A percentile compares a stretch with the other conserved stretches of the same genome.
Conservation (phyloP, 2,329 filamentous ascomycete species). For the Fusarium citri region DNA sequence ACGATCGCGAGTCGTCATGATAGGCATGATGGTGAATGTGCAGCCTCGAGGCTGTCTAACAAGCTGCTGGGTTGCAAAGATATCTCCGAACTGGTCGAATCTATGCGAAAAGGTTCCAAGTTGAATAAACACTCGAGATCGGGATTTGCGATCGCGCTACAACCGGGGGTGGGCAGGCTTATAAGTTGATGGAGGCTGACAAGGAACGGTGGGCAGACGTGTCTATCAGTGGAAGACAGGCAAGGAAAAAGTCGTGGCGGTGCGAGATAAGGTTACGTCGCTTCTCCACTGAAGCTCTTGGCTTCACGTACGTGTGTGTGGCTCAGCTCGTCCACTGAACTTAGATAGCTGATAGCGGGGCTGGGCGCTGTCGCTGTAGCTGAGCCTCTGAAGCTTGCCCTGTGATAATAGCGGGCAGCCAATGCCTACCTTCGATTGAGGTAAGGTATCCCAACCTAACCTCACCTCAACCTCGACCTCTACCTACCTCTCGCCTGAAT, state of each 20-base stretch:
- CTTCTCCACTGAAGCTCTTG: constrained; percentile 40
- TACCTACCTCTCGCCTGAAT: constrained; percentile 8
- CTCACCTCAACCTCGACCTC: not conserved
- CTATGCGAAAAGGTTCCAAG: not conserved
- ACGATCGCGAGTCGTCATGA: constrained; percentile 52
- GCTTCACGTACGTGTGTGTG: constrained; percentile 39
- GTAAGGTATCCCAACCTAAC: constrained; percentile 16
- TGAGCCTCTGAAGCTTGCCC: constrained; percentile 30
- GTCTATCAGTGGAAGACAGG: constrained; percentile 33
- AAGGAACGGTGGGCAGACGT: constrained; percentile 36
- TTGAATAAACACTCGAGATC: constrained; percentile 1
- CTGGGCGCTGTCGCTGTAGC: constrained; percentile 24
- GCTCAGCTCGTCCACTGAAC: constrained; percentile 34
- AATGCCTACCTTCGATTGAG: constrained; percentile 5
- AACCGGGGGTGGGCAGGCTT: constrained; percentile 33
- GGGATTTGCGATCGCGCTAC: constrained; percentile 20
- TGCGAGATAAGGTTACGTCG: constrained; percentile 46
- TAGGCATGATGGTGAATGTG: constrained; percentile 47
- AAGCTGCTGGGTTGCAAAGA: not conserved
- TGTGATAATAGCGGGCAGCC: constrained; percentile 3
- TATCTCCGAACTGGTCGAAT: not conserved
- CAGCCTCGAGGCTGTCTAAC: constrained; percentile 48
- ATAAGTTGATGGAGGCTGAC: constrained; percentile 39
- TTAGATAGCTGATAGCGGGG: constrained; percentile 23
- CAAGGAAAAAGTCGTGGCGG: constrained; percentile 38